Conservation (phyloP, 257 asterid genomes). For the Gentiana dahurica region DNA sequence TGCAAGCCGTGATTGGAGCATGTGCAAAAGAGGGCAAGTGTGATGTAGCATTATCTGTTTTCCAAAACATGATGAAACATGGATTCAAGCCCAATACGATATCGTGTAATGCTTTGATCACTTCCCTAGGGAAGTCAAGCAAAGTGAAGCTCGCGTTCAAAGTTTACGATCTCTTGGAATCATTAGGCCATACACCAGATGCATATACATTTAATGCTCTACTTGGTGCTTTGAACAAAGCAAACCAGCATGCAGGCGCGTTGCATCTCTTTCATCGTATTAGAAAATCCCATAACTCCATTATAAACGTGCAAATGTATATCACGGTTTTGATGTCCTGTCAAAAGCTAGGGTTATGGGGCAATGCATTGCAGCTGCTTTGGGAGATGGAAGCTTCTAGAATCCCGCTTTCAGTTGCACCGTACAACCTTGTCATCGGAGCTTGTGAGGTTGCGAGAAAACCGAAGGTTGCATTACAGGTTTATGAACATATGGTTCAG, state of each 20-base stretch:
- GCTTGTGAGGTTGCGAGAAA: slow-evolving; percentile 80
- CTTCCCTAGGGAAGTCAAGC: slow-evolving; percentile 64
- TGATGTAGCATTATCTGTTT: slow-evolving; percentile 46
- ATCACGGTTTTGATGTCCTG: slow-evolving; percentile 65
- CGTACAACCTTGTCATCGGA: slow-evolving; percentile 81
- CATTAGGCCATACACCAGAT: slow-evolving; percentile 63
- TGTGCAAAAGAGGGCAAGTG: slow-evolving; percentile 77
- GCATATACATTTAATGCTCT: slow-evolving; percentile 84
- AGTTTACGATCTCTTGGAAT: slow-evolving; percentile 42
- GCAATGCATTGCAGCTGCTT: slow-evolving; percentile 55
- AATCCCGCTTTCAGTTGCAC: slow-evolving; percentile 36
- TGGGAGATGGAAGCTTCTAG: slow-evolving; percentile 79
- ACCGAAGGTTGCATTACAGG: slow-evolving; percentile 70
- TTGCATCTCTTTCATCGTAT: slow-evolving; percentile 52
- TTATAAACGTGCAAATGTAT: slow-evolving; percentile 48
- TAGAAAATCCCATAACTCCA: slow-evolving; percentile 26
- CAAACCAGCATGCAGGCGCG: slow-evolving; percentile 48
- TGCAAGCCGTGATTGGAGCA: slow-evolving; percentile 90
- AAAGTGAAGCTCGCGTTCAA: slow-evolving; percentile 49
- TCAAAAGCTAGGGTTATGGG: slow-evolving; percentile 78
- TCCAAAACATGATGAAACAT: slow-evolving; percentile 38
- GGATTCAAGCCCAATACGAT: slow-evolving; percentile 52
- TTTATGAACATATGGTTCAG: slow-evolving; percentile 61
- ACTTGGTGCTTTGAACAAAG: slow-evolving; percentile 66
- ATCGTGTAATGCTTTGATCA: slow-evolving; percentile 67